Evolutionary conservation across 148 eudicot species (phyloP).

Genomic region (Pharnaceum exiguum): DNA sequence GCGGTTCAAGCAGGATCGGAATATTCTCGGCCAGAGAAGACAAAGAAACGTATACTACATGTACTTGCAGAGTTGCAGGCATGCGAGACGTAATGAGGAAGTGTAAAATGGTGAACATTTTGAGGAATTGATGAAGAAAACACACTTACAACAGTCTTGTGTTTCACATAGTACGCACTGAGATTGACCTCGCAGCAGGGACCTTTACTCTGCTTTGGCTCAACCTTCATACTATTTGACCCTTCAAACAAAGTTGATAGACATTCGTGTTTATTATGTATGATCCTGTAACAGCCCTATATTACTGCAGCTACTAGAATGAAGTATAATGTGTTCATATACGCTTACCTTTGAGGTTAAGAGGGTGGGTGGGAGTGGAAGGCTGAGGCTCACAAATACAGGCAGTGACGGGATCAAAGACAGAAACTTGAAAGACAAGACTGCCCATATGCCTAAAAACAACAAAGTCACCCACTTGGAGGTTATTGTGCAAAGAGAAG

Average conservation of each 20-base stretch:
- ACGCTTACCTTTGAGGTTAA: not conserved
- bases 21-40: too few species aligned
- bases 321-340: not conserved
- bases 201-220: not conserved
- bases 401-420: slow-evolving; percentile 14
- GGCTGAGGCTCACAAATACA: not conserved
- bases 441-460: not conserved
- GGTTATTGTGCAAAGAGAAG: not conserved
- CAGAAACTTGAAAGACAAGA: slow-evolving; percentile 7
- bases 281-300: too few species aligned
- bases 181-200: not conserved
- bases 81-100: too few species aligned
- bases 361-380: not conserved
- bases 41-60: too few species aligned
- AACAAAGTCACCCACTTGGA: slow-evolving; percentile 5
- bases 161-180: not conserved
- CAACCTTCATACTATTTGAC: not conserved
- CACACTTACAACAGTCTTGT: not conserved
- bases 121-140: not conserved
- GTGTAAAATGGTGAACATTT: too few species aligned
- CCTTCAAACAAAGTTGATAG: not conserved
- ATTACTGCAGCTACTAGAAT: not conserved
- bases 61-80: too few species aligned
- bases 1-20: too few species aligned
- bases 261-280: too few species aligned